These are phyloP conservation scores for Syncephalastrum monosporum DNA, from an alignment of 371 early-diverging fungal genomes.

Conservation along the genomic window DNA sequence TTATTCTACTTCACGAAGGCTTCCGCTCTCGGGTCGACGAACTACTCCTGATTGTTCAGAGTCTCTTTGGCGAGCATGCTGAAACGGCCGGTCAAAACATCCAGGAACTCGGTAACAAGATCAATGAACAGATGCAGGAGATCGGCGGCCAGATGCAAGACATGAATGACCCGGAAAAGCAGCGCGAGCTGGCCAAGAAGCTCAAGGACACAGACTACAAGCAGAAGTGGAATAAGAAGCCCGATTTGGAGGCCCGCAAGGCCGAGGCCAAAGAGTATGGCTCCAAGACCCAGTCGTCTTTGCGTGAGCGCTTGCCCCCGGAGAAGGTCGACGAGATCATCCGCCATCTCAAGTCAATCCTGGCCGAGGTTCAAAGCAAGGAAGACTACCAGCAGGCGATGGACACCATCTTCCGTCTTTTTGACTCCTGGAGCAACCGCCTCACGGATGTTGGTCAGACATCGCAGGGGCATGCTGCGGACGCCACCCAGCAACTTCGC, in stretches of 20 bases:
- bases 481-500: constrained; percentile 13
- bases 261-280: constrained; percentile 13
- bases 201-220: constrained; percentile 12
- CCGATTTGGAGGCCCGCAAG: constrained; percentile 2
- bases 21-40: constrained; percentile 53
- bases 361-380: constrained; percentile 49
- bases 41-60: constrained; percentile 47
- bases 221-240: constrained; percentile 3
- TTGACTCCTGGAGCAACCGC: constrained; percentile 41
- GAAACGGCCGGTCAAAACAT: constrained; percentile 31
- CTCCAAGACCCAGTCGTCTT: not conserved
- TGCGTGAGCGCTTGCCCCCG: constrained; percentile 32
- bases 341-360: constrained; percentile 39
- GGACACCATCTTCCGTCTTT: constrained; percentile 35
- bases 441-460: constrained; percentile 8
- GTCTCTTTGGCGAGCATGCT: constrained; percentile 45
- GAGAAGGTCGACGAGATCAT: constrained; percentile 45
- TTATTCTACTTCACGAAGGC: constrained; percentile 51
- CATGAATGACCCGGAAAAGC: constrained; percentile 15
- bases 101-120: constrained; percentile 18
- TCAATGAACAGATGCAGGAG: constrained; percentile 7
- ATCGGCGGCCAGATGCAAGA: constrained; percentile 10
- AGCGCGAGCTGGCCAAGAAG: constrained; percentile 6
- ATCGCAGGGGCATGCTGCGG: not conserved
- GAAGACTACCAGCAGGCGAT: constrained; percentile 55